Percentiles rank a stretch among this genome's conserved stretches.
phyloP scores from a whole-genome alignment of 768 basidiomycete genomes.

The Chalciporus sphaerocephalus region DNA sequence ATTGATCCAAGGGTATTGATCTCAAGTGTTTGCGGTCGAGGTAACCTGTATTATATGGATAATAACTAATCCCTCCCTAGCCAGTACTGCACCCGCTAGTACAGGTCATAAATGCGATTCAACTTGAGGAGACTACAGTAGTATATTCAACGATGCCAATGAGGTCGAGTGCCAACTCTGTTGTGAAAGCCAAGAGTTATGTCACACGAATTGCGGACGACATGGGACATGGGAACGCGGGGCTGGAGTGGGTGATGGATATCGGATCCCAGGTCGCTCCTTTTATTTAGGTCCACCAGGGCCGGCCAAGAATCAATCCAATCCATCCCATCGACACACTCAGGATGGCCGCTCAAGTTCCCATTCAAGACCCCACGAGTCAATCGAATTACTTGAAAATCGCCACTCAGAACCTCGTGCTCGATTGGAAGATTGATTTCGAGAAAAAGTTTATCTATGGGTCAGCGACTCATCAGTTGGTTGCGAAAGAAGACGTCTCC shows the following conservation, averaged over 20 bases:
- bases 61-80: too few species aligned
- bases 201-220: constrained; percentile 9
- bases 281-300: not conserved
- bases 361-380: constrained; percentile 40
- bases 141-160: too few species aligned
- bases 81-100: too few species aligned
- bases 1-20: too few species aligned
- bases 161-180: too few species aligned
- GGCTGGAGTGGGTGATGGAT: not conserved
- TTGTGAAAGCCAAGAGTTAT: constrained; percentile 6
- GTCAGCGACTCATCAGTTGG: constrained; percentile 41
- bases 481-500: constrained; percentile 35
- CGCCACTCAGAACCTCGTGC: constrained; percentile 43
- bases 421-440: constrained; percentile 61
- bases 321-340: not conserved
- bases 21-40: too few species aligned
- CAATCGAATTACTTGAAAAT: constrained; percentile 56
- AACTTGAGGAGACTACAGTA: too few species aligned
- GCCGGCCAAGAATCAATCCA: too few species aligned
- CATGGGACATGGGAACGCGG: not conserved
- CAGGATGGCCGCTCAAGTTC: constrained; percentile 16
- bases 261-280: not conserved
- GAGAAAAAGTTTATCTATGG: constrained; percentile 43
- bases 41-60: too few species aligned
- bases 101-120: too few species aligned